phyloP scores from a whole-genome alignment of 78 protist genomes.

The slime mould (Dictyostelium discoideum) region DNA sequence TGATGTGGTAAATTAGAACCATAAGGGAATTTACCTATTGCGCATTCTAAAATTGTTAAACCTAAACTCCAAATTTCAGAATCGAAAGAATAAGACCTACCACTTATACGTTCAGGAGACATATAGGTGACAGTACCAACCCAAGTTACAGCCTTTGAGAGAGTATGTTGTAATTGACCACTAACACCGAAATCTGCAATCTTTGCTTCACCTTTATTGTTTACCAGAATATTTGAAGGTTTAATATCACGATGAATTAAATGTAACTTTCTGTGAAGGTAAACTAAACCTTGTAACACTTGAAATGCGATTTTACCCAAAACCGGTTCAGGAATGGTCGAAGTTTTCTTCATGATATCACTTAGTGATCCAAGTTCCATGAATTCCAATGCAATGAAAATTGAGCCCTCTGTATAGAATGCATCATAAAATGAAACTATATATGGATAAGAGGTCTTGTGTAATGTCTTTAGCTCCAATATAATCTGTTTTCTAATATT shows the following conservation, averaged over 20 bases:
- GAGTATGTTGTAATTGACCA: conserved; percentile 81
- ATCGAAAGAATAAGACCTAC: conserved; percentile 79
- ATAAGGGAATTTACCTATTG: conserved; percentile 86
- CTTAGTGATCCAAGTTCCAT: conserved; percentile 84
- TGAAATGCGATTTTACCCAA: conserved; percentile 68
- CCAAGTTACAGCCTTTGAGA: conserved; percentile 84
- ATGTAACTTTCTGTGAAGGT: conserved; percentile 83
- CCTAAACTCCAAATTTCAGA: conserved; percentile 92
- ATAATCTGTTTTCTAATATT: conserved; percentile 83
- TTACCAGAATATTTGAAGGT: conserved; percentile 86
- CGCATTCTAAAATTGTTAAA: conserved; percentile 85
- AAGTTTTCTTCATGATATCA: conserved; percentile 16
- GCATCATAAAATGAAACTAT: conserved; percentile 88
- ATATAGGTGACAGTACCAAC: conserved; percentile 90
- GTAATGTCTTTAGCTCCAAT: conserved; percentile 81
- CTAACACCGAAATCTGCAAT: conserved; percentile 92
- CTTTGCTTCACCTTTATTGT: conserved; percentile 77
- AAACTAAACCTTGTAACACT: conserved; percentile 75
- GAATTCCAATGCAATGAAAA: conserved; percentile 79
- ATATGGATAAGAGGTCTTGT: conserved; percentile 59
- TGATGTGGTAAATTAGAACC: neutral
- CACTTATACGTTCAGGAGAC: conserved; percentile 91
- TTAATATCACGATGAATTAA: conserved; percentile 89
- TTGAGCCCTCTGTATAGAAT: conserved; percentile 82
- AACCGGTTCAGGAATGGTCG: conserved; percentile 69